Percentiles rank a stretch among this genome's conserved stretches.
Conservation (phyloP, 495 filamentous ascomycete species). For the Corynascus novoguineensis region DNA sequence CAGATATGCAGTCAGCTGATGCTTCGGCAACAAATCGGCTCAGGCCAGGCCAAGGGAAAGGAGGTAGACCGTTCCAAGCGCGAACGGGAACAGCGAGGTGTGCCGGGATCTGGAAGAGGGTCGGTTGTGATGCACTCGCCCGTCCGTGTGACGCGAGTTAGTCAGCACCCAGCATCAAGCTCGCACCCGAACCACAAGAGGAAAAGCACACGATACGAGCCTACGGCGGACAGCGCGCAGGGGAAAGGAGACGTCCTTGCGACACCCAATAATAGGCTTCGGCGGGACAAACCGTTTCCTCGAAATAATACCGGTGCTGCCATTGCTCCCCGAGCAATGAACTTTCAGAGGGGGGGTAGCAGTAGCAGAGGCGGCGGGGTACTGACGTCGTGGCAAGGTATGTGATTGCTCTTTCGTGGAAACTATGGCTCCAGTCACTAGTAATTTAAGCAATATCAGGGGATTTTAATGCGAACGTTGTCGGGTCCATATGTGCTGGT, state of each 20-base stretch:
- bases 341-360: not conserved
- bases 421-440: too few relatives aligned
- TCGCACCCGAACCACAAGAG: not conserved
- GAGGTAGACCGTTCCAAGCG: conserved; percentile 4
- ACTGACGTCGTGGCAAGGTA: not conserved
- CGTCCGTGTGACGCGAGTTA: not conserved
- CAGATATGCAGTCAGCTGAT: not conserved
- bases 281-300: not conserved
- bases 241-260: not conserved
- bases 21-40: not conserved
- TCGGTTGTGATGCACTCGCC: not conserved
- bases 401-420: not conserved
- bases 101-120: not conserved
- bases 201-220: not conserved
- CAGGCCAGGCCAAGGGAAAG: not conserved
- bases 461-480: too few relatives aligned
- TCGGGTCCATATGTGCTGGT: too few relatives aligned
- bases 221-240: not conserved
- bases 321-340: not conserved
- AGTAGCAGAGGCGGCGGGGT: not conserved
- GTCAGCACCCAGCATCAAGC: not conserved
- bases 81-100: not conserved
- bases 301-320: not conserved
- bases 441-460: too few relatives aligned
- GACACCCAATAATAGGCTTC: not conserved